phyloP scores from a whole-genome alignment of 2,329 filamentous ascomycete species.

The Raffaelea ambrosiae region DNA sequence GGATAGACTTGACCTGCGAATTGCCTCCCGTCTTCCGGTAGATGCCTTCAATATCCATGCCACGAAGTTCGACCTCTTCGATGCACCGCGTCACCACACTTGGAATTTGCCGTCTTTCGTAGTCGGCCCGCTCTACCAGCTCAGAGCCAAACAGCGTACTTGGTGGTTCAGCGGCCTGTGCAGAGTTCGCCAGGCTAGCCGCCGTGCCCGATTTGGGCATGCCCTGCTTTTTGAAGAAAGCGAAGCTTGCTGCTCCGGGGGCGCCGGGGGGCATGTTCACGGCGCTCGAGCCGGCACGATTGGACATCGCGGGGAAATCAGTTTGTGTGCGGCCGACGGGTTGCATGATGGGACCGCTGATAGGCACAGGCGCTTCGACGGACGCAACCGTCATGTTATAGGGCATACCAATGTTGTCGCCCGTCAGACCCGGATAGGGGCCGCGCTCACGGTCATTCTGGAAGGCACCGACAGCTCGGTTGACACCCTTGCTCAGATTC shows the following conservation, averaged over 20 bases:
- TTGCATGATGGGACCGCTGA: conserved; percentile 20
- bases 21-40: conserved; percentile 96
- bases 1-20: conserved; percentile 81
- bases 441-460: conserved; percentile 46
- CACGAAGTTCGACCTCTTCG: conserved; percentile 88
- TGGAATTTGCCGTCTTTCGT: conserved; percentile 81
- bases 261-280: background rate
- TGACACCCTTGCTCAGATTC: conserved; percentile 88
- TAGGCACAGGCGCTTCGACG: conserved; percentile 36
- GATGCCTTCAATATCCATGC: conserved; percentile 96
- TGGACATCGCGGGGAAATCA: conserved; percentile 6
- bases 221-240: conserved; percentile 56
- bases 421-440: conserved; percentile 43
- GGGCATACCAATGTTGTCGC: conserved; percentile 59
- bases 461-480: conserved; percentile 76
- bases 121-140: conserved; percentile 74
- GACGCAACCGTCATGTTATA: conserved; percentile 59
- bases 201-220: conserved; percentile 43
- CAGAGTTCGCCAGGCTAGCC: conserved; percentile 28
- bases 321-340: conserved; percentile 17
- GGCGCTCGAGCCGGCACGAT: background rate
- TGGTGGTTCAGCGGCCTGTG: conserved; percentile 38
- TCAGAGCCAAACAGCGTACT: conserved; percentile 79
- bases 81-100: conserved; percentile 89
- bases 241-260: conserved; percentile 37